These are phyloP conservation scores for Blastomyces emzantsi DNA, from an alignment of 2,329 filamentous ascomycete genomes.

Conservation along the genomic window DNA sequence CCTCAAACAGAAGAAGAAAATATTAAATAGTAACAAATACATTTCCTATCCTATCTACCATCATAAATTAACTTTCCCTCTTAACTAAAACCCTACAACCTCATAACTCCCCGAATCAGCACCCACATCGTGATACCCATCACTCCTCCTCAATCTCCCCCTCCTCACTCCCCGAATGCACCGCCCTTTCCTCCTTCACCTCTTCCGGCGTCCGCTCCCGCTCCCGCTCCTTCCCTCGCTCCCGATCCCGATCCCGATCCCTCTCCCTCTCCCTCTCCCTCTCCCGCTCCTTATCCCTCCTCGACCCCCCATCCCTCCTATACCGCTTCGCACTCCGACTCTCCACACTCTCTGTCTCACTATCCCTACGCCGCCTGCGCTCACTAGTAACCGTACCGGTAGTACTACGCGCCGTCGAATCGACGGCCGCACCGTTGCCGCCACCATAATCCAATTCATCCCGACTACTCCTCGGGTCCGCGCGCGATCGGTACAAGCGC, in stretches of 20 bases:
- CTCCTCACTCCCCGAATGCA: slow-evolving; percentile 88
- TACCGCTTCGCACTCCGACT: slow-evolving; percentile 55
- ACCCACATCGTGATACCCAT: background rate
- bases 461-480: slow-evolving; percentile 67
- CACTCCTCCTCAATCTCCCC: slow-evolving; percentile 86
- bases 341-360: slow-evolving; percentile 56
- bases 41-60: background rate
- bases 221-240: slow-evolving; percentile 25
- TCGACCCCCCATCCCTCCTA: slow-evolving; percentile 34
- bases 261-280: slow-evolving; percentile 28
- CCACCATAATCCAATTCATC: slow-evolving; percentile 91
- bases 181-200: slow-evolving; percentile 35
- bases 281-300: slow-evolving; percentile 24
- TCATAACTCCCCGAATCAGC: background rate
- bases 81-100: background rate
- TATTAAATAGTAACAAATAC: background rate
- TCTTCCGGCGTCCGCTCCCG: slow-evolving; percentile 30
- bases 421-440: slow-evolving; percentile 27
- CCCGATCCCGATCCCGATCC: slow-evolving; percentile 29
- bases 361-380: slow-evolving; percentile 68
- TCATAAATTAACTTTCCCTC: background rate
- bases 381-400: slow-evolving; percentile 47
- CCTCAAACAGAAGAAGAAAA: background rate
- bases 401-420: slow-evolving; percentile 40
- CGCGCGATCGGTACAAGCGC: slow-evolving; percentile 70